Base-by-base conservation (phyloP, 2,329 filamentous ascomycete genomes). In the Monosporascus cannonballus region DNA sequence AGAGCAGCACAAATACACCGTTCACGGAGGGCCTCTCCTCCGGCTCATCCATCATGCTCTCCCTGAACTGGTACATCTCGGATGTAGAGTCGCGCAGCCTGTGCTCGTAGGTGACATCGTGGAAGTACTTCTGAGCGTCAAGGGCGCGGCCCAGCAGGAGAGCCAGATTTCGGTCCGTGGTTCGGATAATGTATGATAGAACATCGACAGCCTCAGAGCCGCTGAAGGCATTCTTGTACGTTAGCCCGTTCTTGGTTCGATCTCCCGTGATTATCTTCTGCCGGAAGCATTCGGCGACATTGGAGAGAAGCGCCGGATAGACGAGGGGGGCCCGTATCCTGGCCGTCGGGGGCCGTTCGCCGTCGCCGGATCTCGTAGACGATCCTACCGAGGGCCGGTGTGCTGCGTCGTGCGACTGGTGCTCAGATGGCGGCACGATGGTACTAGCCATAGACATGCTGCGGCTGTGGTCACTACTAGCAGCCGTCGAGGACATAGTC, bases 31-130 rank as follows among this genome's bases (percentile, higher is more conserved):
- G 71, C 44, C 87, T 86, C 51, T 89, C 82, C 60, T 90, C 87
- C n/a, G 75, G 74, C 62, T 90, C 85, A 50, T 97, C 93, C 73
- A 92, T 87, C 69, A 97, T 79, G 3, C 87, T 95, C 73, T 97
- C 93, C 61, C 89, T 85, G 72, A 99, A 99, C 68, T 97, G 93
- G 70, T 97, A 99, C 70, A 99, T 89, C 71, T 99, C 94, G 49
- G 86, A 87, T 41, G 86, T 83, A n/a, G 93, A 95, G 71, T 99
- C 94, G 71, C 94, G 88, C 63, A 99, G 76, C 47, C 94, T 84
- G 71, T 99, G 94, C 63, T 96, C 93, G 71, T 99, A 99, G 1
- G 93, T 96, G 49, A 97, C 94, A 77, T 99, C 94, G 74, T 99
- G 94, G 69, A 99, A 99, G 74, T 96, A 96, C 69, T 97, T 97